Percentiles rank a stretch among this genome's conserved stretches.
Conservation (phyloP, 805 yeast species). For the Lipomyces yamadae region DNA sequence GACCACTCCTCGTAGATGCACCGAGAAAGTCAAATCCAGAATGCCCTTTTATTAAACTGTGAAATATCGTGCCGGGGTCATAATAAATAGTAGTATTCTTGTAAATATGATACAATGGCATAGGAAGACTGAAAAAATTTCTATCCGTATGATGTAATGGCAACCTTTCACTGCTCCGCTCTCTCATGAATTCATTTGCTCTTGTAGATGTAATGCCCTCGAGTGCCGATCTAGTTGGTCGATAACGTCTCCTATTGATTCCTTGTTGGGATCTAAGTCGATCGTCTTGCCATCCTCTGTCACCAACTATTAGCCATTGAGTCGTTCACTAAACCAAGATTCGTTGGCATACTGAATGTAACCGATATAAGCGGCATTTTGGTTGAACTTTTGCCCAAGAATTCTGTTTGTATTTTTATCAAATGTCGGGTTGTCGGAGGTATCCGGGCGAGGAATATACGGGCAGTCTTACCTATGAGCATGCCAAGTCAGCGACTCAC, state of each 20-base stretch:
- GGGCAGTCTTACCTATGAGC: conserved; percentile 67
- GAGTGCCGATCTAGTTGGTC: conserved; percentile 80
- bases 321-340: background rate
- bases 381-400: conserved; percentile 54
- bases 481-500: background rate
- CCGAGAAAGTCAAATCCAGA: background rate
- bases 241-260: conserved; percentile 64
- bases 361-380: conserved; percentile 71
- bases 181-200: conserved; percentile 41
- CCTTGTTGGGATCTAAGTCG: conserved; percentile 65
- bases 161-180: background rate
- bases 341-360: conserved; percentile 55
- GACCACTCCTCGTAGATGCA: too few relatives aligned
- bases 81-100: background rate
- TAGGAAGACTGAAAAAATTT: background rate
- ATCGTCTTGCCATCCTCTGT: conserved; percentile 71
- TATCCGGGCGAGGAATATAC: conserved; percentile 75
- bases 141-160: background rate
- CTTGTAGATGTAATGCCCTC: conserved; percentile 73
- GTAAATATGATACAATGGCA: conserved; percentile 3
- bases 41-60: background rate
- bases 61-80: background rate
- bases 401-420: conserved; percentile 67
- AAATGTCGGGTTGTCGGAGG: conserved; percentile 73
- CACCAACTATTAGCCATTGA: background rate